Evolutionary conservation across 495 filamentous ascomycete species (phyloP), one percentile per base, ranked within the genome.

Genomic region (Lindgomyces ingoldianus): DNA sequence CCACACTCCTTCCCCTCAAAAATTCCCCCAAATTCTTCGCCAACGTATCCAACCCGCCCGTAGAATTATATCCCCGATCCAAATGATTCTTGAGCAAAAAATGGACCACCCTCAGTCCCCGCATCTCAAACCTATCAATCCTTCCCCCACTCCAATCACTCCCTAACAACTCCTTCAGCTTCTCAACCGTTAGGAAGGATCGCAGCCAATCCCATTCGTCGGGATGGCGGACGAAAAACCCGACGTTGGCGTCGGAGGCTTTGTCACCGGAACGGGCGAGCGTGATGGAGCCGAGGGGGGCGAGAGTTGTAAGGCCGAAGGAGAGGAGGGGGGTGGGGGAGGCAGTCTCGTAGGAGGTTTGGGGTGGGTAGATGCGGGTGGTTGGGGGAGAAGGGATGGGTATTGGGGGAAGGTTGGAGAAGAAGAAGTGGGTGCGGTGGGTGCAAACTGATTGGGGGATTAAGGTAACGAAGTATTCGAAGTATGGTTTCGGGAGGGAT

Each of bases 261-360:
- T 74, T 74, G 61, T 74, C 72, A 4, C 72, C 72, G 14, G 67
- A 67, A 10, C 72, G 62, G 1, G 45, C 72, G 46, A 50, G 57
- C 4, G 67, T 67, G 11, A 70, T 48, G 47, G 52, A 73, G 26
- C 74, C 74, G 18, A 76, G 54, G 3, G 74, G 74, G 1, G 50
- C 74, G 41, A 46, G 59, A 10, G 54, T 44, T 6, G 72, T 73
- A 10, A 49, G 39, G 18, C 68, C 61, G 27, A 65, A 69, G 12
- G 57, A 27, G 12, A 18, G 18, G 14, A 74, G 60, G 18, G 54
- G 27, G 6, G 56, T 45, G 19, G 68, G 67, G 18, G 44, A 29
- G 21, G 41, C 22, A 2, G 69, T 69, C 8, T 69, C 52, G 42
- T 62, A 62, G 47, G 52, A 56, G 45, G 61, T 57, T 55, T 66